These are phyloP conservation scores for Melampsora americana DNA, from an alignment of 1,284 basidiomycete species.

Conservation along the genomic window DNA sequence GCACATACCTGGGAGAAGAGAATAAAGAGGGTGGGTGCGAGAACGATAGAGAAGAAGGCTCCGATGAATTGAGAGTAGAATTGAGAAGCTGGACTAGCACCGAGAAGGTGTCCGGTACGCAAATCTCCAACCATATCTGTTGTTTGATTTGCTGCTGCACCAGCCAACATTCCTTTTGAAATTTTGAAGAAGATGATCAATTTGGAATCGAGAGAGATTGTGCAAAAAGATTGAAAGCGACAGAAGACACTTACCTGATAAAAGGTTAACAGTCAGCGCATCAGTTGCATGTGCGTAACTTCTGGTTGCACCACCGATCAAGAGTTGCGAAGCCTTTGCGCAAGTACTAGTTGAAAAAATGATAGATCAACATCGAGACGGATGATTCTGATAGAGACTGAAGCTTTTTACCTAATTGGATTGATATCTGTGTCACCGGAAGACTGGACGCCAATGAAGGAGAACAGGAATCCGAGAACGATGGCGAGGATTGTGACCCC, in stretches of 20 bases:
- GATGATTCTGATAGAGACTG: neutral
- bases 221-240: neutral
- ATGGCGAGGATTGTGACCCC: constrained; percentile 57
- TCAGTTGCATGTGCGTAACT: constrained; percentile 54
- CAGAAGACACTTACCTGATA: constrained; percentile 58
- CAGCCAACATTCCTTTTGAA: constrained; percentile 57
- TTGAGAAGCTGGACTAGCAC: constrained; percentile 66
- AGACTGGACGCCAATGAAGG: constrained; percentile 67
- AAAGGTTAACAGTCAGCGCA: constrained; percentile 62
- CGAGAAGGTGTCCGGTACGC: constrained; percentile 68
- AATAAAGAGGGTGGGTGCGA: constrained; percentile 63
- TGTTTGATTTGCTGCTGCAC: constrained; percentile 63
- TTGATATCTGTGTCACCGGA: constrained; percentile 62
- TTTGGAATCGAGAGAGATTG: neutral
- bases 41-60: constrained; percentile 62
- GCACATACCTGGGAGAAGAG: constrained; percentile 58
- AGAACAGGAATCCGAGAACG: constrained; percentile 63
- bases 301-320: constrained; percentile 64
- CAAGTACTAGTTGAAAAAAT: constrained; percentile 54
- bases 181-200: neutral
- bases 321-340: constrained; percentile 62
- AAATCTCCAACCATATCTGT: constrained; percentile 71
- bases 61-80: constrained; percentile 65
- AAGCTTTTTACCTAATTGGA: constrained; percentile 57
- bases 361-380: neutral